Percentiles rank a stretch among this genome's conserved stretches.
Evolutionary conservation across 1,284 basidiomycete species (phyloP).

Genomic region (Ceratobasidium sp.): DNA sequence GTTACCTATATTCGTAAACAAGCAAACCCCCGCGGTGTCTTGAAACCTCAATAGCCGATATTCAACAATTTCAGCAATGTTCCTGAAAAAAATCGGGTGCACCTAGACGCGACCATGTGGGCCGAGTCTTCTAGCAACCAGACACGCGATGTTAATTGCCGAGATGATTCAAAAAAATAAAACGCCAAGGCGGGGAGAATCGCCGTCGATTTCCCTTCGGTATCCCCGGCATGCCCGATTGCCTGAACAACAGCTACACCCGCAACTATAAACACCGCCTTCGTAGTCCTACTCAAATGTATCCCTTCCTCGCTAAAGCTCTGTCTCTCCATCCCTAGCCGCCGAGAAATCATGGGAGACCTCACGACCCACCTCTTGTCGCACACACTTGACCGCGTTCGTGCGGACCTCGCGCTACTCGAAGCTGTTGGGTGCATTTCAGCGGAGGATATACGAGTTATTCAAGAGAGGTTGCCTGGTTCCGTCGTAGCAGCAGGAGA

Average conservation of each 20-base stretch:
- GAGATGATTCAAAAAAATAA: no score
- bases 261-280: not conserved
- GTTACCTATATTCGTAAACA: no score
- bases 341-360: not conserved
- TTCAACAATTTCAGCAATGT: no score
- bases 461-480: constrained; percentile 12
- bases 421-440: constrained; percentile 29
- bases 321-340: not conserved
- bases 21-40: no score
- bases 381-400: constrained; percentile 30
- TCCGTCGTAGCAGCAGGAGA: not conserved
- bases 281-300: not conserved
- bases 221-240: constrained; percentile 11
- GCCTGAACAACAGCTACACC: not conserved
- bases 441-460: constrained; percentile 6
- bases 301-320: no score
- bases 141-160: no score
- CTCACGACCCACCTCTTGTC: constrained; percentile 15
- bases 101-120: no score
- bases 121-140: not conserved
- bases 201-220: not conserved
- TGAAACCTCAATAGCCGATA: no score
- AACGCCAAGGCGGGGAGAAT: constrained; percentile 16
- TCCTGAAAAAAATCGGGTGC: no score
- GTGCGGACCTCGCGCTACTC: constrained; percentile 27